These are phyloP conservation scores for Davidsoniella eucalypti DNA, from an alignment of 2,329 filamentous ascomycete genomes.

Conservation along the genomic window DNA sequence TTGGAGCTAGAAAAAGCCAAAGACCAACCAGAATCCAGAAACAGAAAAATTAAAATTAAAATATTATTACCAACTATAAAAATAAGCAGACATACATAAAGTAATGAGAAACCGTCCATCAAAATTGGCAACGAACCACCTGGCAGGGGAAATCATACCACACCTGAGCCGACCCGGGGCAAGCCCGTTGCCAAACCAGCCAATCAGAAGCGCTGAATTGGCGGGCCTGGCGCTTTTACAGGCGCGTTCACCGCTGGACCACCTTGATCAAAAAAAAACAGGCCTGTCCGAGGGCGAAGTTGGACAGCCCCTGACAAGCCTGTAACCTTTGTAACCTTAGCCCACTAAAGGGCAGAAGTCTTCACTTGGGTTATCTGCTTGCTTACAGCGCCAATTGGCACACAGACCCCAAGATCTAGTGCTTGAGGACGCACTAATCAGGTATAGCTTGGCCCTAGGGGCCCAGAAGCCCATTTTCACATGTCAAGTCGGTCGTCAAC, in stretches of 20 bases:
- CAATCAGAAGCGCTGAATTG: background rate
- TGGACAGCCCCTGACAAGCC: background rate
- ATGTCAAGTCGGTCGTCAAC: constrained; percentile 1
- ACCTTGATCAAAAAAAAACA: background rate
- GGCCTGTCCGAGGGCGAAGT: too few species aligned
- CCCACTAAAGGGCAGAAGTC: background rate
- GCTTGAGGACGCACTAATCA: too few species aligned
- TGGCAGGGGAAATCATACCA: constrained; percentile 10
- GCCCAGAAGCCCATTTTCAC: constrained; percentile 9
- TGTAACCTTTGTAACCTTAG: background rate
- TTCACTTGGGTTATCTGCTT: background rate
- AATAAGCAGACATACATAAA: background rate
- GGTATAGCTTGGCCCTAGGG: background rate
- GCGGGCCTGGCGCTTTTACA: background rate
- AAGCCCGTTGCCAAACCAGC: too few species aligned
- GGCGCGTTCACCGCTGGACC: background rate
- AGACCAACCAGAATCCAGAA: too few species aligned
- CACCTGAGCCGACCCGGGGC: constrained; percentile 4
- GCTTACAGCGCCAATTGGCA: too few species aligned
- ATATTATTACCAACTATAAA: background rate
- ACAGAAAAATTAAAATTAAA: background rate
- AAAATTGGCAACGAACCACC: constrained; percentile 11
- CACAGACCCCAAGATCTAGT: too few species aligned
- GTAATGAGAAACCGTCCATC: background rate
- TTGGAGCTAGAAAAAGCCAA: background rate